phyloP scores from a whole-genome alignment of 2,329 filamentous ascomycete genomes.

The Colletotrichum neosansevieriae region DNA sequence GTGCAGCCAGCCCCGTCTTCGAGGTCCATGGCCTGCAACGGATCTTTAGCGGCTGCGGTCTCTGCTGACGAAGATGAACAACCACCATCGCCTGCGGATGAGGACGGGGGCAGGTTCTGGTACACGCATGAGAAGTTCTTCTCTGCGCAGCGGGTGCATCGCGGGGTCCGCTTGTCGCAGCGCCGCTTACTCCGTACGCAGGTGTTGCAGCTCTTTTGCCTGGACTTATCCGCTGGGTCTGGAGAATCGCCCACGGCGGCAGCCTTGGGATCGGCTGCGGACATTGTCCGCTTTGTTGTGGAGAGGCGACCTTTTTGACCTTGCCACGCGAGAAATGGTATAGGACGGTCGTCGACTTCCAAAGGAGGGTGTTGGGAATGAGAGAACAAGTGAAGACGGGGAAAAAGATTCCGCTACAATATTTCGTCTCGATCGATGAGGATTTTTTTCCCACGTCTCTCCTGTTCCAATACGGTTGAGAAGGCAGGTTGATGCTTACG shows the following conservation, averaged over 20 bases:
- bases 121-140: slow-evolving; percentile 58
- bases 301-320: too few relatives aligned
- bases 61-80: not conserved
- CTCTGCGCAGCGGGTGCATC: slow-evolving; percentile 57
- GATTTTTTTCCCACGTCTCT: not conserved
- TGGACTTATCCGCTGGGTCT: slow-evolving; percentile 53
- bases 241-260: not conserved
- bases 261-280: slow-evolving; percentile 15
- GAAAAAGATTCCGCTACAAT: not conserved
- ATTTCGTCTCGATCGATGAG: not conserved
- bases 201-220: slow-evolving; percentile 63
- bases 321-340: too few relatives aligned
- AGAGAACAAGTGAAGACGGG: not conserved
- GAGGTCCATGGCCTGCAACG: slow-evolving; percentile 34
- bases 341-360: too few relatives aligned
- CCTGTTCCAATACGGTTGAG: not conserved
- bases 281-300: slow-evolving; percentile 15
- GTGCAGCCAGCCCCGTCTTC: not conserved
- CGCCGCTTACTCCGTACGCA: slow-evolving; percentile 61
- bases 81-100: slow-evolving; percentile 6
- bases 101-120: slow-evolving; percentile 50
- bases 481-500: slow-evolving; percentile 8
- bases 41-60: slow-evolving; percentile 3
- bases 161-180: slow-evolving; percentile 59
- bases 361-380: not conserved